phyloP scores from a whole-genome alignment of 495 filamentous ascomycete species.

The Stereocaulon alpinum region DNA sequence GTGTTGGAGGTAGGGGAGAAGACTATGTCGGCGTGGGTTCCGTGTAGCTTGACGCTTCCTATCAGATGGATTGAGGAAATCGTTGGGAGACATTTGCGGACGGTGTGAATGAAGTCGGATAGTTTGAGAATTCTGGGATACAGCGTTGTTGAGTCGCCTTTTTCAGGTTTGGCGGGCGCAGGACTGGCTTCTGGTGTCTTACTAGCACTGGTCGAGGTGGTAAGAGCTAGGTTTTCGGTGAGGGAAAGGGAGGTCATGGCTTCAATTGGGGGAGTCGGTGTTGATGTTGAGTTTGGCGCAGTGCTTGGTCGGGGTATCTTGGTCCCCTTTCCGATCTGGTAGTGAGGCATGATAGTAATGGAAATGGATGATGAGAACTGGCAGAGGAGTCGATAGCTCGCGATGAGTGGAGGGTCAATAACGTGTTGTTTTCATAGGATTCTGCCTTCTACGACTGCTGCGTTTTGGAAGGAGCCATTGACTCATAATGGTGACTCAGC shows the following conservation, averaged over 20 bases:
- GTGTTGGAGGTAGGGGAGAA: conserved; percentile 19
- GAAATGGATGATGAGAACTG: too few species aligned
- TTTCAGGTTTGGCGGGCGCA: background rate
- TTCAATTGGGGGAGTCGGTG: background rate
- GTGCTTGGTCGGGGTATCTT: background rate
- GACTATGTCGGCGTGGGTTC: conserved; percentile 29
- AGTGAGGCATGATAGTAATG: too few species aligned
- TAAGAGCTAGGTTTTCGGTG: background rate
- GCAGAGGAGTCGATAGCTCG: background rate
- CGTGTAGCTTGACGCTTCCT: conserved; percentile 31
- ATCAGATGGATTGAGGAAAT: conserved; percentile 21
- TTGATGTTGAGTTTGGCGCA: background rate
- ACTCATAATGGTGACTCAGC: background rate
- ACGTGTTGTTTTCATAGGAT: background rate
- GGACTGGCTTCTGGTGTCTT: too few species aligned
- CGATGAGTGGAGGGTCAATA: background rate
- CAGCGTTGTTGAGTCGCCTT: conserved; percentile 9
- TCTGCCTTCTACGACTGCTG: too few species aligned
- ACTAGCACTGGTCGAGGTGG: too few species aligned
- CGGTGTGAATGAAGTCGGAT: conserved; percentile 8
- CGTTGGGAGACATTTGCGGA: background rate
- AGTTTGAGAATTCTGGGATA: conserved; percentile 18
- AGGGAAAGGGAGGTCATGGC: background rate
- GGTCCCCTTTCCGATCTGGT: background rate
- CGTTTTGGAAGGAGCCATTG: background rate